These are phyloP conservation scores for Delphinella strobiligena DNA, from an alignment of 2,329 filamentous ascomycete genomes.

Conservation along the genomic window DNA sequence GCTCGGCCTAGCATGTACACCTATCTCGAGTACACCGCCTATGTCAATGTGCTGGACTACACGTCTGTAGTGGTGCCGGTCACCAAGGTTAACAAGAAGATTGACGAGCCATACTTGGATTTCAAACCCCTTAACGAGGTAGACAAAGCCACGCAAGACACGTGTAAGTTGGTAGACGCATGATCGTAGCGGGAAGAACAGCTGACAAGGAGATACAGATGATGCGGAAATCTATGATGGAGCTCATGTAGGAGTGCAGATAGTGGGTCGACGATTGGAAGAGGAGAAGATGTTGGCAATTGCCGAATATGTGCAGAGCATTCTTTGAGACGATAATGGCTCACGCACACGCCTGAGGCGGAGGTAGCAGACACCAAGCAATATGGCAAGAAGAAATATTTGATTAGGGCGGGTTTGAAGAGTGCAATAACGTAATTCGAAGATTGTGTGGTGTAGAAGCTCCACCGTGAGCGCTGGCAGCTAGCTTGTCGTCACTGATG, in stretches of 20 bases:
- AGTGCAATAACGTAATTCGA: too few relatives aligned
- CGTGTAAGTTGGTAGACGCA: constrained; percentile 23
- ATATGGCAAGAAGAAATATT: too few relatives aligned
- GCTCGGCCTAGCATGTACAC: constrained; percentile 36
- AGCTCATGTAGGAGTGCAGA: constrained; percentile 21
- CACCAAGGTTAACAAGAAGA: constrained; percentile 37
- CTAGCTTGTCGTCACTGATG: too few relatives aligned
- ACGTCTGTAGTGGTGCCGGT: constrained; percentile 43
- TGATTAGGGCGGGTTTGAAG: too few relatives aligned
- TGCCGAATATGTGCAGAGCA: constrained; percentile 15
- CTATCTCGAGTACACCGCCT: constrained; percentile 33
- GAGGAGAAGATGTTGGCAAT: constrained; percentile 26
- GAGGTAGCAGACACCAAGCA: too few relatives aligned
- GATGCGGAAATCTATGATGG: constrained; percentile 23
- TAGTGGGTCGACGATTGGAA: constrained; percentile 20
- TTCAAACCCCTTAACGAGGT: constrained; percentile 22
- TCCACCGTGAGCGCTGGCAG: too few relatives aligned
- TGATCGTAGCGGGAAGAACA: background rate
- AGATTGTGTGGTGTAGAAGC: too few relatives aligned
- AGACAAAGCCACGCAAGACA: constrained; percentile 27
- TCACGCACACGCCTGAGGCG: too few relatives aligned
- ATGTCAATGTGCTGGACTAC: constrained; percentile 46
- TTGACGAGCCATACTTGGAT: constrained; percentile 31
- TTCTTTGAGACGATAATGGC: too few relatives aligned
- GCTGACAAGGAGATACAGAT: constrained; percentile 13